Conservation (phyloP, 2,329 filamentous ascomycete genomes). For the Fusarium fracticaudum region DNA sequence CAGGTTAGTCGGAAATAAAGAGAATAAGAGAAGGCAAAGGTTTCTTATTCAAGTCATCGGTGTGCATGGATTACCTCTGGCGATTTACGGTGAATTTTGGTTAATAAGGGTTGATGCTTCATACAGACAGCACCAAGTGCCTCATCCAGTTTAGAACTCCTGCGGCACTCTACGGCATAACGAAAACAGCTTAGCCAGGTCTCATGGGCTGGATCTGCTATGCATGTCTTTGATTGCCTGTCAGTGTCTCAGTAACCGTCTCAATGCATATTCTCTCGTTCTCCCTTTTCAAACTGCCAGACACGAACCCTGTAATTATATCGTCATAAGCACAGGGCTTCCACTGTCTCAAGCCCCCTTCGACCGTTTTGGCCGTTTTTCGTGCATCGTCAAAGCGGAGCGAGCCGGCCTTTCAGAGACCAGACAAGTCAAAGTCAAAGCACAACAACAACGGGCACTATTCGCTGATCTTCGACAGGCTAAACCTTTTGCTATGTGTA, state of each 20-base stretch:
- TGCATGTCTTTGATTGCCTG: constrained; percentile 26
- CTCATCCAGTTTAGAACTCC: background rate
- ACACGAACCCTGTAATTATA: background rate
- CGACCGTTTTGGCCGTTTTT: background rate
- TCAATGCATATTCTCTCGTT: background rate
- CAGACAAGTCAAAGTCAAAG: constrained; percentile 8
- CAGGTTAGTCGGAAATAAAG: constrained; percentile 20
- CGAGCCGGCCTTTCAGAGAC: constrained; percentile 16
- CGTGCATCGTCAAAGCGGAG: constrained; percentile 9
- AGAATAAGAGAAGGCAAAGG: background rate
- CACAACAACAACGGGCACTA: constrained; percentile 11
- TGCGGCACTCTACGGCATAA: background rate
- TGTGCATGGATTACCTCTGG: background rate
- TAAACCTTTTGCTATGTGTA: constrained; percentile 1
- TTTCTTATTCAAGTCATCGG: constrained; percentile 1
- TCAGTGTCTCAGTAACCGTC: background rate
- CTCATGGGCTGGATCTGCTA: constrained; percentile 19
- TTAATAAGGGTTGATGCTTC: background rate
- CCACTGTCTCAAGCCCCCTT: constrained; percentile 3
- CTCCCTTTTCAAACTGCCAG: background rate
- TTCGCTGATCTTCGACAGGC: constrained; percentile 3
- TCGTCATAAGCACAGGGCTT: constrained; percentile 11
- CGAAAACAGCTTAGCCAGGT: background rate
- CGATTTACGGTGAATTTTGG: background rate
- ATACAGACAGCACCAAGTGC: background rate